phyloP scores from a whole-genome alignment of 2,329 filamentous ascomycete species.

The Chaetomium strumarium region DNA sequence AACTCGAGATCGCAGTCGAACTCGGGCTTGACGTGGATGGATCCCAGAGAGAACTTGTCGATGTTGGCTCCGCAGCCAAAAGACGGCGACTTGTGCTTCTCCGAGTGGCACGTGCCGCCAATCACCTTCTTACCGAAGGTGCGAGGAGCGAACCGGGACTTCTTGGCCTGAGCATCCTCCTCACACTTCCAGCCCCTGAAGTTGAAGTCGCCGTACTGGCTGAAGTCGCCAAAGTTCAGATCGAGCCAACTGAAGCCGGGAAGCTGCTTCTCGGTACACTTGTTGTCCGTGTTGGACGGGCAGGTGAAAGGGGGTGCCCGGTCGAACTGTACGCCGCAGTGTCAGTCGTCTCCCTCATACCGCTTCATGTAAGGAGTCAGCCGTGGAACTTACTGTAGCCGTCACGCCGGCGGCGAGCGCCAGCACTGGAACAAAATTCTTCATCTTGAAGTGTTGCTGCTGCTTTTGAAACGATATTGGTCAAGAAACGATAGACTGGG shows the following conservation, averaged over 20 bases:
- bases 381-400: conserved; percentile 35
- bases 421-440: conserved; percentile 43
- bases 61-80: conserved; percentile 47
- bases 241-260: conserved; percentile 66
- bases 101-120: conserved; percentile 45
- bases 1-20: conserved; percentile 77
- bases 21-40: conserved; percentile 67
- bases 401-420: conserved; percentile 47
- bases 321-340: conserved; percentile 23
- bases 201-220: conserved; percentile 62
- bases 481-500: conserved; percentile 11
- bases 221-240: conserved; percentile 56
- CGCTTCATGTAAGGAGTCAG: neutral
- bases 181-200: conserved; percentile 70
- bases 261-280: conserved; percentile 66
- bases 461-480: conserved; percentile 9
- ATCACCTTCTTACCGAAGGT: conserved; percentile 54
- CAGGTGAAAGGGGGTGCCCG: conserved; percentile 51
- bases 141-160: conserved; percentile 49
- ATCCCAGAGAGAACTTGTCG: conserved; percentile 66
- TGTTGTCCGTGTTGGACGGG: conserved; percentile 69
- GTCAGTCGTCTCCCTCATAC: conserved; percentile 13
- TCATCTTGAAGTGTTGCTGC: conserved; percentile 39
- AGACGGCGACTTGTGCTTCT: conserved; percentile 46
- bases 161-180: conserved; percentile 41